Conservation (phyloP, 1,284 basidiomycete species). For the Leccinum fuscescens region DNA sequence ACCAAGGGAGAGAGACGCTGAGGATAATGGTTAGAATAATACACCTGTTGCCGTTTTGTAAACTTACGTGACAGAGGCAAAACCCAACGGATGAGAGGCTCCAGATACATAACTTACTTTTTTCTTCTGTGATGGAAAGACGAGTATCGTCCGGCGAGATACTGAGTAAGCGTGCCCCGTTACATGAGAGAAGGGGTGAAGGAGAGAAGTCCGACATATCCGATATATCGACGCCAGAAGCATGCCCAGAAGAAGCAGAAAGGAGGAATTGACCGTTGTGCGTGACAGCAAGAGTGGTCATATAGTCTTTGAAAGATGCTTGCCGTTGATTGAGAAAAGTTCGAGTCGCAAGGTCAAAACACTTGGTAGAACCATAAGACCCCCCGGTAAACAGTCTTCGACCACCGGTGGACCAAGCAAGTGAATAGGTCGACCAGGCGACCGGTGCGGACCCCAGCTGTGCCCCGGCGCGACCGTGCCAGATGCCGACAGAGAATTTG, state of each 20-base stretch:
- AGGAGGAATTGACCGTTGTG: constrained; percentile 8
- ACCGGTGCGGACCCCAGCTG: background rate
- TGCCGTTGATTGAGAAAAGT: background rate
- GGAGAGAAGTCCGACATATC: background rate
- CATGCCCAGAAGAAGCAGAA: constrained; percentile 9
- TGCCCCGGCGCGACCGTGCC: constrained; percentile 11
- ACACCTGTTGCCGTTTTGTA: no score
- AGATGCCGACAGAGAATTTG: background rate
- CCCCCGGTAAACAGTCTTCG: constrained; percentile 8
- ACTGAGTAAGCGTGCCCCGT: no score
- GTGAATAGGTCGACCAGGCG: constrained; percentile 1
- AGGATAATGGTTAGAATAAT: no score
- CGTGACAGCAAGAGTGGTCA: constrained; percentile 8
- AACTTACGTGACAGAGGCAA: no score
- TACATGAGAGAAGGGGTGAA: no score
- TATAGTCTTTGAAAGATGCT: background rate
- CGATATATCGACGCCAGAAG: constrained; percentile 11
- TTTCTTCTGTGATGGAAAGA: no score
- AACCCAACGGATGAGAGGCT: no score
- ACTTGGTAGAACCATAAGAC: constrained; percentile 2
- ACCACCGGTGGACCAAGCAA: constrained; percentile 14
- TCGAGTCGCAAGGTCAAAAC: constrained; percentile 1
- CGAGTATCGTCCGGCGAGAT: no score
- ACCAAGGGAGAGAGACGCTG: constrained; percentile 3
- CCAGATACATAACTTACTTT: no score